Conservation (phyloP, 371 early-diverging fungal genomes). For the Mucor indicus region DNA sequence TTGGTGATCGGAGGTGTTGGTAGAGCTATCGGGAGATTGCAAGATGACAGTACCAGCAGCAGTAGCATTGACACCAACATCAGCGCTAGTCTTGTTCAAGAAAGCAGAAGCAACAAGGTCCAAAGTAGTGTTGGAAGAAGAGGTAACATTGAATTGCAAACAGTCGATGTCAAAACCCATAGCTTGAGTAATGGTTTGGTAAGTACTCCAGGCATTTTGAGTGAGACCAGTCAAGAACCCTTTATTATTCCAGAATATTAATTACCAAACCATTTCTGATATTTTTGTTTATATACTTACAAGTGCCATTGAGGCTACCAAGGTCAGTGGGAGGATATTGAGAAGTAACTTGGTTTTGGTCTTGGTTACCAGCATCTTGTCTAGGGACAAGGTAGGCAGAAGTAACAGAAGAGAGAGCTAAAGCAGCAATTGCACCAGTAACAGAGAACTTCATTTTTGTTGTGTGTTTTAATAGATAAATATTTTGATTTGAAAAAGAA, state of each 20-base stretch:
- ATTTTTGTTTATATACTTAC: conserved; percentile 7
- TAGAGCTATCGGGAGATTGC: conserved; percentile 3
- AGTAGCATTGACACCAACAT: conserved; percentile 13
- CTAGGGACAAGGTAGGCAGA: conserved; percentile 9
- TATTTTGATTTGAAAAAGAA: neutral
- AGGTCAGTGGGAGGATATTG: conserved; percentile 9
- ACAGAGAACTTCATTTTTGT: conserved; percentile 15
- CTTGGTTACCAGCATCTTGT: conserved; percentile 9
- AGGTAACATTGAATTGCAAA: conserved; percentile 9
- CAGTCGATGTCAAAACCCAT: conserved; percentile 14
- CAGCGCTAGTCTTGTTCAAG: conserved; percentile 1
- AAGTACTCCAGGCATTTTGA: conserved; percentile 11
- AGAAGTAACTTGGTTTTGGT: conserved; percentile 1
- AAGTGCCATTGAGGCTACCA: conserved; percentile 15
- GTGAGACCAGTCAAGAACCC: conserved; percentile 23
- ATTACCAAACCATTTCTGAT: neutral
- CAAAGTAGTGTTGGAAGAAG: conserved; percentile 8
- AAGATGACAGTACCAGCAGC: conserved; percentile 12
- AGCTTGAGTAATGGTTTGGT: neutral
- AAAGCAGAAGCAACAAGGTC: conserved; percentile 12
- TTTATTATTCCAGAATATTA: neutral
- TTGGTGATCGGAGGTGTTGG: conserved; percentile 3
- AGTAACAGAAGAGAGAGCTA: conserved; percentile 13
- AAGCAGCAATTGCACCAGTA: conserved; percentile 8
- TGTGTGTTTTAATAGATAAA: neutral